Evolutionary conservation across 306 rosid genomes (phyloP), one percentile per base, ranked within the genome.

Genomic region (Cucurbita pepo): DNA sequence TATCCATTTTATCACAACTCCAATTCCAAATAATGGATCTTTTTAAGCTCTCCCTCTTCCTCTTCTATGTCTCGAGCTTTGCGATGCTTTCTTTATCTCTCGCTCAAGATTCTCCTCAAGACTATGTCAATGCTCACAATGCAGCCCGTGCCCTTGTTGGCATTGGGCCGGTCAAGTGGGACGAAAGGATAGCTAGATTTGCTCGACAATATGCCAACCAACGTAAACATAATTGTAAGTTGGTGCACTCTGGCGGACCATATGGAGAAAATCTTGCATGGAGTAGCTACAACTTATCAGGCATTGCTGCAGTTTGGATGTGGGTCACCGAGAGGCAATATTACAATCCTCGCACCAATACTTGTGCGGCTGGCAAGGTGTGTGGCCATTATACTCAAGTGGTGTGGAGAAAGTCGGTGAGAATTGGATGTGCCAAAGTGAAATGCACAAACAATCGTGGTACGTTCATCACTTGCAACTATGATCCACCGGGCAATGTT

Each of bases 201-300:
- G 82, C 87, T 34, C 70, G 30, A 14, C 71, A 75, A 18, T 82
- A 86, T 6, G 80, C 71, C 1, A 78, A 71, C 63, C 3, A 21
- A 61, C 79, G 64, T 7, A 69, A n/a, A 4, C 78, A 60, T 0
- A 74, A 41, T n/a, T 87, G 86, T 71, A 40, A 16, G 0, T 3
- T 85, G 63, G 79, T 62, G 25, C 87, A 83, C 52, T 85, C 91
- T 0, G 50, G 55, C 1, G 85, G 86, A 11, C 82, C 78, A 1
- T 88, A 83, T 2, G 87, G 88, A 0, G 85, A 88, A 56, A 88
- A 88, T 48, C 69, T 88, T 19, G 86, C 88, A 0, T 43, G 78
- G 80, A 71, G 86, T 14, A 38, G 62, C 5, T 80, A 60, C 1
- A 76, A 70, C 40, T 44, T 88, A 0, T 36, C 77, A 0, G 90